Base-by-base conservation (phyloP, 331 rosid genomes). In the Acacia concinna region DNA sequence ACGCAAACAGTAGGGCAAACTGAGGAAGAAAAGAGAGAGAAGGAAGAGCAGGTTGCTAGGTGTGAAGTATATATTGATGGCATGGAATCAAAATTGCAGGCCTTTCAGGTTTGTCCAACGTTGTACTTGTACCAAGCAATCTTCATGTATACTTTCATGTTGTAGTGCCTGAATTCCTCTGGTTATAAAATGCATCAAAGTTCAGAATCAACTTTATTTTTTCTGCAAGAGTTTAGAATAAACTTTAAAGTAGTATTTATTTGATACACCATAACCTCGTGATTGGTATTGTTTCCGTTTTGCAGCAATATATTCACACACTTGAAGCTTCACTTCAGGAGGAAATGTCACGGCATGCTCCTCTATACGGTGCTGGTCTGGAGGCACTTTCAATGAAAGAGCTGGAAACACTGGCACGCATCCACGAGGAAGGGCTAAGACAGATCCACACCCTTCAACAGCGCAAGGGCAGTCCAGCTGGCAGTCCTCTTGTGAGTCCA, bases 261-360 rank as follows among this genome's bases (percentile, higher is more conserved):
- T 71, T 70, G 51, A 68, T 66, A 32, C 40, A 27, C 71, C 54
- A 17, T 71, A 59, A 63, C 56, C 8, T 8, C 38, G 15, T 4
- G 38, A 69, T 41, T 27, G 21, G 6, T 12, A 14, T 13, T 67
- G 0, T 38, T 87, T 25, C 18, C 54, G 64, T 62, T 73, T 62
- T 87, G 95, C 92, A 96, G 99, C 98, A 96, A 89, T 90, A 96
- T 78, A 96, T 96, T 82, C 99, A 91, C 87, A 83, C 94, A 23
- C 92, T 93, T 2, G 97, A 93, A 85, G 89, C 89, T 49, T 93
- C 99, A 46, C 95, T 96, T 35, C 92, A 91, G 83, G 99, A 96
- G 88, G 99, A 96, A 89, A 93, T 96, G 97, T 90, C 98, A 7
- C 88, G 97, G 30, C 98, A 96, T 84, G 99, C 98, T 68, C 98